Evolutionary conservation across 352 stramenopile genomes (phyloP).

Genomic region (Pythium volutum): DNA sequence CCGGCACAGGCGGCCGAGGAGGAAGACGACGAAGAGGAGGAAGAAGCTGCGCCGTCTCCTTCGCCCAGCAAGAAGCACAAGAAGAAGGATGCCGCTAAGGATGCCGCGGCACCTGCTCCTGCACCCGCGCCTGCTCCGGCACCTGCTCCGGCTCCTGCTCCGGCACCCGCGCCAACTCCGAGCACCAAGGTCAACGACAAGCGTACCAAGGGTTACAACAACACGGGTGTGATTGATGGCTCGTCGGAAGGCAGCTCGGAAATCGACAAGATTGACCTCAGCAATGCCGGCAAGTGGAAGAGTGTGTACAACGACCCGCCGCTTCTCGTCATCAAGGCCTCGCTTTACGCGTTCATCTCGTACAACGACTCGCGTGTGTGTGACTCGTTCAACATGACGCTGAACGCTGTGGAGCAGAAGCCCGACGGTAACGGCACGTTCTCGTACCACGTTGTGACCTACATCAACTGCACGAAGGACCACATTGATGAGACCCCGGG

Average conservation of each 20-base stretch:
- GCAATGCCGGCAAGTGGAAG: conserved; percentile 71
- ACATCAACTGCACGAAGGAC: conserved; percentile 85
- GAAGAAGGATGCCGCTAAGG: conserved; percentile 10
- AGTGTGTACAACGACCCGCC: conserved; percentile 81
- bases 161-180: conserved; percentile 3
- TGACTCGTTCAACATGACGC: conserved; percentile 84
- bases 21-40: conserved; percentile 20
- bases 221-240: conserved; percentile 72
- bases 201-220: conserved; percentile 60
- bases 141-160: conserved; percentile 5
- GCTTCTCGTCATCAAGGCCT: conserved; percentile 80
- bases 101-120: conserved; percentile 12
- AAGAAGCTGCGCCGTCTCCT: conserved; percentile 14
- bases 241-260: conserved; percentile 76
- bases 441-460: conserved; percentile 81
- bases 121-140: conserved; percentile 17
- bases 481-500: conserved; percentile 68
- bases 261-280: conserved; percentile 83
- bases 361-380: conserved; percentile 85
- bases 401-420: conserved; percentile 84
- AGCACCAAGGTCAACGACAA: conserved; percentile 47
- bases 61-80: conserved; percentile 18
- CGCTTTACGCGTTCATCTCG: conserved; percentile 80
- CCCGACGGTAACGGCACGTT: conserved; percentile 63
- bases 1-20: too few species aligned